Base-by-base conservation (phyloP, 306 rosid species). In the Sesbania bispinosa region DNA sequence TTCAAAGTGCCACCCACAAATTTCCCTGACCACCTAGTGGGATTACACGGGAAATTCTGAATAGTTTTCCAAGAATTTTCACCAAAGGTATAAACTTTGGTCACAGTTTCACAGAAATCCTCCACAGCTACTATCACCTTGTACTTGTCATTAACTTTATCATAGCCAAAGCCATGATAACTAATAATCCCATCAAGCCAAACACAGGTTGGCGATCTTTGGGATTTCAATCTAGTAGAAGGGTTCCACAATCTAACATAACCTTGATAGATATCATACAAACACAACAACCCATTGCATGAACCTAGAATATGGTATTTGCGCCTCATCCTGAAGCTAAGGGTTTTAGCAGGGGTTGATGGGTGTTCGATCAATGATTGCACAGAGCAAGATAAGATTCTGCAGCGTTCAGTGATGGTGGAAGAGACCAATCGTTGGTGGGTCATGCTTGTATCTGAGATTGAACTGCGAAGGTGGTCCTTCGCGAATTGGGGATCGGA, bases 171-270 rank as follows among this genome's bases (percentile, higher is more conserved):
- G 1, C 77, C 84, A 48, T 5, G 0, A 5, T 0, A 6, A 2
- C 3, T n/a, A 0, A 24, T 0, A 0, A 0, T 3, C 3, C 2
- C 2, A 4, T 1, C 2, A 7, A 8, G 1, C 0, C 6, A 1
- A 54, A 4, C 10, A 19, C 32, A 23, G 2, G 0, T 21, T 48
- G 67, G 58, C 0, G 36, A 29, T 13, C 0, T 32, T 55, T 48
- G 10, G 35, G 58, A 65, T 14, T 1, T 7, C 6, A 52, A 53
- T 18, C 41, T 19, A 1, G 63, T 65, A 5, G 32, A 35, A 11
- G 78, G 78, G 30, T 79, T 79, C 70, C 70, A 79, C 64, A 79
- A 54, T 26, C 2, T 13, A 4, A 62, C 55, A 52, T 7, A 11
- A 18, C 13, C 8, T 3, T 1, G 1, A 6, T 4, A 0, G 2